A percentile compares a stretch with the other conserved stretches of the same genome.
Evolutionary conservation across 2,329 filamentous ascomycete species (phyloP).

Genomic region (Alternaria triticina): DNA sequence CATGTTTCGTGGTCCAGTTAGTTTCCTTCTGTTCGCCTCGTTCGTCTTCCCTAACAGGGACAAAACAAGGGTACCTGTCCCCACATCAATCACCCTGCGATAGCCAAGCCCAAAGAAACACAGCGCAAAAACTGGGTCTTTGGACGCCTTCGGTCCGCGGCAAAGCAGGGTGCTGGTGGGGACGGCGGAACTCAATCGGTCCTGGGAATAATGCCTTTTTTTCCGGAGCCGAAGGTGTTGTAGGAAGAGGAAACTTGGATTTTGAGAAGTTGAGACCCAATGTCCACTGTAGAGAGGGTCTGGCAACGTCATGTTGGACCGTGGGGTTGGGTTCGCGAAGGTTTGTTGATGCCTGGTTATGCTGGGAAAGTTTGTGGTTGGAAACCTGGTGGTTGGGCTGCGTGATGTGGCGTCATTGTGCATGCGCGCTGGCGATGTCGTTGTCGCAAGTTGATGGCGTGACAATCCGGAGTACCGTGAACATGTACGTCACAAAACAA

Average conservation of each 20-base stretch:
- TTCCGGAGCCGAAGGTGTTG: neutral
- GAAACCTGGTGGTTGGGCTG: neutral
- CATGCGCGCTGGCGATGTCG: neutral
- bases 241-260: neutral
- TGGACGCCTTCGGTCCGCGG: neutral
- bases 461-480: neutral
- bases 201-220: neutral
- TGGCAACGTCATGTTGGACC: neutral
- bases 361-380: neutral
- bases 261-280: neutral
- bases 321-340: neutral
- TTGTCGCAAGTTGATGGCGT: neutral
- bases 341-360: neutral
- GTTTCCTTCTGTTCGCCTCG: neutral
- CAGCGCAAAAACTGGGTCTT: neutral
- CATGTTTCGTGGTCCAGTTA: neutral
- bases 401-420: neutral
- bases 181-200: neutral
- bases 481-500: neutral
- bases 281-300: conserved; percentile 1
- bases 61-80: neutral
- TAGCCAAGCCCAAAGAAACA: neutral
- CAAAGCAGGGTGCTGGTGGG: neutral
- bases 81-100: neutral
- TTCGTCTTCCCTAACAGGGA: neutral